Base-by-base conservation (phyloP, 176 grass and related monocot genomes). In the Musa troglodytarum region DNA sequence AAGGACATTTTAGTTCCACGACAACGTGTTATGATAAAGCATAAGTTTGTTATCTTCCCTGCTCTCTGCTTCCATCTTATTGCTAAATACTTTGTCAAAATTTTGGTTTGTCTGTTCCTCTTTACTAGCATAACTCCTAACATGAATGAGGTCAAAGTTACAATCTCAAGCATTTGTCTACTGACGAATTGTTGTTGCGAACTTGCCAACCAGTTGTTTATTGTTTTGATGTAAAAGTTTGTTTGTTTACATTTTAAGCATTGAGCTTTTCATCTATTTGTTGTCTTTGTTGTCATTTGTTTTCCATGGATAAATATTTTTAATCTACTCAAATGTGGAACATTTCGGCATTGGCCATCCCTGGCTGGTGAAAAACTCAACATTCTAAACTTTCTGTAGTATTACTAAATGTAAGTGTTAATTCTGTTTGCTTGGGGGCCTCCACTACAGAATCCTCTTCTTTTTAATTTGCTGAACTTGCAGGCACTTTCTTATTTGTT, bases 401-500 rank as follows among this genome's bases (percentile, higher is more conserved):
- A 23, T 43, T 15, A 28, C 26, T 55, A 14, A 57, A 57, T 24
- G 26, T 14, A 56, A 13, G 19, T 56, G 53, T 15, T 14, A 56
- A 43, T 6, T 43, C 34, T 0, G 34, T 43, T 43, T 43, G 3
- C 29, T 15, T 7, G 23, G 57, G 15, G 12, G 22, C 20, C 13
- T 15, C 14, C 14, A 74, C 22, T 14, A 2, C 13, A 56, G 21
- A 56, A 74, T 74, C 25, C 54, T 49, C 3, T 50, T 8, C 2
- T 75, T 10, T 63, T 49, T 43, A 43, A 43, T 52, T 15, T 65
- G 19, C 14, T 11, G 25, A 54, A 25, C 21, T 19, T 19, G 49
- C 81, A 99, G 95, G 90, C 95, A 99, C 80, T 89, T 99, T 63
- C 77, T 99, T 84, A 8, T 99, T 67, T 99, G 95, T 81, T 14